Evolutionary conservation across 306 rosid species (phyloP), one percentile per base, ranked within the genome.

Genomic region (Abrus pulchellus): DNA sequence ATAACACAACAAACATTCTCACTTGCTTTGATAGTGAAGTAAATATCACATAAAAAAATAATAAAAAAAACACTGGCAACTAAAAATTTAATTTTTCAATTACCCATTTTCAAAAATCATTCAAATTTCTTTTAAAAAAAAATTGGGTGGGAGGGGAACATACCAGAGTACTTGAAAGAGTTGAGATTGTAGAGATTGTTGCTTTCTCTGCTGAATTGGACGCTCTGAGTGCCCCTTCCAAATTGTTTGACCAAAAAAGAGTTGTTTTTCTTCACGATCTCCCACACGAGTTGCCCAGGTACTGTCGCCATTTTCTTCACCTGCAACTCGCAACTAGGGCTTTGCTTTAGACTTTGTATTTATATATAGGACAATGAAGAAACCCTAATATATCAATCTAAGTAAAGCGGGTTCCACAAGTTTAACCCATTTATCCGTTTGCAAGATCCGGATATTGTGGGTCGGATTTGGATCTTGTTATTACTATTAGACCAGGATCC

Each of bases 241-340:
- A 94, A 94, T 88, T 94, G 83, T 72, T 93, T 94, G 14, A 94
- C 97, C 84, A 94, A 80, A 6, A 94, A 94, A 0, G 85, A 93
- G 88, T 91, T 94, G 92, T 94, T 91, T 87, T 68, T 91, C 88
- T 94, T 94, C 81, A 94, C 97, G 48, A 94, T 91, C 97, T 94
- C 97, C 99, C 99, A 94, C 38, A 94, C 72, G 60, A 94, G 88
- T n/a, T 87, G 98, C 50, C 93, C 98, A n/a, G 98, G 88, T 44
- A 92, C 92, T 0, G 91, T 83, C 60, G 98, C 86, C 98, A 94
- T 94, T 62, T 32, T 75, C 75, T 74, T 66, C 55, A 33, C 80
- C 88, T 75, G 74, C 82, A 77, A 75, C 62, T 9, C 52, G 4
- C 33, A 27, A 11, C 14, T 54, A 6, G 44, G 49, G 72, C 54